Percentiles rank a stretch among this genome's conserved stretches.
Conservation (phyloP, 192 early-diverging fungal species). For the Coemansia sp. region DNA sequence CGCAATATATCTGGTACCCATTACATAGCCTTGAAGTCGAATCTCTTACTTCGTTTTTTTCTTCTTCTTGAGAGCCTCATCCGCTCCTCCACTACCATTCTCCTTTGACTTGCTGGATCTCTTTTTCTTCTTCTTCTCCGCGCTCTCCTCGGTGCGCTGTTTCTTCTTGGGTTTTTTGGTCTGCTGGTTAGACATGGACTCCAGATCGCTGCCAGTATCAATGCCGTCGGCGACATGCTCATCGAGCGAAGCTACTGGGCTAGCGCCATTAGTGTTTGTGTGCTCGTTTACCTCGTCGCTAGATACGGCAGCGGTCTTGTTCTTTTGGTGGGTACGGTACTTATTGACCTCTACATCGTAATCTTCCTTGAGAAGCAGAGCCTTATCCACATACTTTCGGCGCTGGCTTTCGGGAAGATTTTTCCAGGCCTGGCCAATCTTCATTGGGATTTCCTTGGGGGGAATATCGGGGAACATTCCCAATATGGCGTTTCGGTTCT, state of each 20-base stretch:
- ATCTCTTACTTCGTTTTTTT: conserved; percentile 10
- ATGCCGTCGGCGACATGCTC: neutral
- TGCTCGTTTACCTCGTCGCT: neutral
- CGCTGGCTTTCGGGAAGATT: conserved; percentile 9
- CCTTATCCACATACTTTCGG: conserved; percentile 18
- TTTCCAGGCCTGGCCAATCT: conserved; percentile 34
- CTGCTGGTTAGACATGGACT: neutral
- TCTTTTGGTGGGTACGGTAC: conserved; percentile 14
- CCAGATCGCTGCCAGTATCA: conserved; percentile 1
- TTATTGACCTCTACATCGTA: conserved; percentile 13
- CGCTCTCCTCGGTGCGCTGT: neutral
- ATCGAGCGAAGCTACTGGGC: neutral
- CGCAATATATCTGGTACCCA: too few relatives aligned
- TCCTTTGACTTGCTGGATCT: conserved; percentile 18
- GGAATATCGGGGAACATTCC: conserved; percentile 10
- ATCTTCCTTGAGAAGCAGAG: conserved; percentile 10
- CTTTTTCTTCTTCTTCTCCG: neutral
- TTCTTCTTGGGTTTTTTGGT: conserved; percentile 26
- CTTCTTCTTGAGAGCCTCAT: conserved; percentile 30
- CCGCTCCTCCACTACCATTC: conserved; percentile 1
- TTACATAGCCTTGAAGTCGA: too few relatives aligned
- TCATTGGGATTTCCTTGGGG: conserved; percentile 24
- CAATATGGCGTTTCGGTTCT: conserved; percentile 17
- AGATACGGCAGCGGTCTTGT: neutral
- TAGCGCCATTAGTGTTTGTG: neutral